Conservation (phyloP, 129 eudicot genomes). For the Artemisia argyi region DNA sequence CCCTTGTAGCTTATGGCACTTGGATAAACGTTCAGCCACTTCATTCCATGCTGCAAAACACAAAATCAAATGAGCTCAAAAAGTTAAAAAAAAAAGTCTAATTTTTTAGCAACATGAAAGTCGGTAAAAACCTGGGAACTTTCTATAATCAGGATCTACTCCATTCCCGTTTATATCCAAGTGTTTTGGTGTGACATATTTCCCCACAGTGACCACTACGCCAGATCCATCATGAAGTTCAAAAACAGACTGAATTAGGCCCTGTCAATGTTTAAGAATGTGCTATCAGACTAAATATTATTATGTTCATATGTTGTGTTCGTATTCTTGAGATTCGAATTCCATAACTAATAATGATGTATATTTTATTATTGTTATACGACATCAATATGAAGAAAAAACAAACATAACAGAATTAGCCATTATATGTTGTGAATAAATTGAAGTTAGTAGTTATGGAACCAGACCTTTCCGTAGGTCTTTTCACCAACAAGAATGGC, state of each 20-base stretch:
- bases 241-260: constrained; percentile 84
- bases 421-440: no score
- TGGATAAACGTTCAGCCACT: constrained; percentile 51
- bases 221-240: constrained; percentile 99
- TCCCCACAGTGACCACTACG: constrained; percentile 87
- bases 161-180: constrained; percentile 93
- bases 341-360: no score
- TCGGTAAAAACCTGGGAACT: constrained; percentile 43
- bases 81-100: neutral
- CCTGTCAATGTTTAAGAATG: constrained; percentile 41
- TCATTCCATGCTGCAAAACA: constrained; percentile 70
- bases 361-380: no score
- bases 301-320: no score
- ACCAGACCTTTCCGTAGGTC: constrained; percentile 85
- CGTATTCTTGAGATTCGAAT: no score
- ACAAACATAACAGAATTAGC: no score
- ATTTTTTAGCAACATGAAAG: constrained; percentile 6
- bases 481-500: constrained; percentile 94
- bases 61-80: constrained; percentile 12
- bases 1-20: constrained; percentile 64
- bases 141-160: constrained; percentile 78
- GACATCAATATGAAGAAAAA: no score
- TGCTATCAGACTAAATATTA: constrained; percentile 13
- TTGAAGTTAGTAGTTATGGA: neutral
- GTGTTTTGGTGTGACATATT: constrained; percentile 90